Percentiles rank a stretch among this genome's conserved stretches.
Conservation (phyloP, 306 rosid species). For the Inga laurina region DNA sequence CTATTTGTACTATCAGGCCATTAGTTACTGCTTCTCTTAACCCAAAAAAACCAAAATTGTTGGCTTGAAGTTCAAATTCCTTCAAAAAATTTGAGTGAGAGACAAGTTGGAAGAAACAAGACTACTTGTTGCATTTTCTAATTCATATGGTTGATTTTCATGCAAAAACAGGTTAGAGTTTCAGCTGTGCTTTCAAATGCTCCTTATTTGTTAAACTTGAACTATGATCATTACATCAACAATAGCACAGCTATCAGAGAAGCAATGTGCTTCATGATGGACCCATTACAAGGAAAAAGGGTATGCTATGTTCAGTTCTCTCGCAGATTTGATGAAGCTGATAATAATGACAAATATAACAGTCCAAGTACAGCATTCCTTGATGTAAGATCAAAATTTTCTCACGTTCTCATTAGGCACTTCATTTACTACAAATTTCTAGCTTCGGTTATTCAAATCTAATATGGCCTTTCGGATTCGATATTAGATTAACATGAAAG, state of each 20-base stretch:
- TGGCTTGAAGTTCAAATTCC: neutral
- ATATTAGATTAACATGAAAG: constrained; percentile 71
- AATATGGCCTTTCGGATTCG: neutral
- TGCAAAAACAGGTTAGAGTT: constrained; percentile 58
- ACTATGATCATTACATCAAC: constrained; percentile 63
- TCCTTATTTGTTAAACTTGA: constrained; percentile 68
- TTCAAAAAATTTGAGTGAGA: neutral
- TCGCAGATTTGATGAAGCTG: constrained; percentile 50
- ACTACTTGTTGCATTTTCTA: neutral
- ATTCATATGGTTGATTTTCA: constrained; percentile 2
- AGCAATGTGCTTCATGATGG: constrained; percentile 91
- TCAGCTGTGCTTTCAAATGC: constrained; percentile 74
- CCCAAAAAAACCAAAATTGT: neutral
- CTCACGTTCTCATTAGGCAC: neutral
- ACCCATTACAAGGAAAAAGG: constrained; percentile 55
- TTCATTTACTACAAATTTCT: constrained; percentile 10
- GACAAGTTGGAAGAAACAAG: neutral
- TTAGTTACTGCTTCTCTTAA: too few species aligned
- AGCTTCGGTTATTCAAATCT: neutral
- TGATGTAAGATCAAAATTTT: constrained; percentile 48
- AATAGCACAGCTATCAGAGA: constrained; percentile 70
- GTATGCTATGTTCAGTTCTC: constrained; percentile 72
- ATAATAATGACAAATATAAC: constrained; percentile 39
- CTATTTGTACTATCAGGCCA: too few species aligned
- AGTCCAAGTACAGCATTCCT: constrained; percentile 49